A percentile compares a stretch with the other conserved stretches of the same genome.
These are phyloP conservation scores for Cicer chorassanicum DNA, from an alignment of 306 rosid genomes.

Conservation along the genomic window DNA sequence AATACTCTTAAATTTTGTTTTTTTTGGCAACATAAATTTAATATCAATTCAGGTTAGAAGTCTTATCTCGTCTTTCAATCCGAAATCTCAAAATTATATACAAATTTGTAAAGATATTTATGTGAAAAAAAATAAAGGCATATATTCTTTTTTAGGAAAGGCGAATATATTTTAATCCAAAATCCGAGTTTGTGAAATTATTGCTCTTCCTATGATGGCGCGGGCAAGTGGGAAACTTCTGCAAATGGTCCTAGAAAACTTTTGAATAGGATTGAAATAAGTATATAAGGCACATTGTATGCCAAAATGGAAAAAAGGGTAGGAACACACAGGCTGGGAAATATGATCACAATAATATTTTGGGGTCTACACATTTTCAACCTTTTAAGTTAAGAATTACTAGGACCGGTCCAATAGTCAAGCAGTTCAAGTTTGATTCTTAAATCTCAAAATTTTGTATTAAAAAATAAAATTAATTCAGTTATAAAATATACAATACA, in stretches of 20 bases:
- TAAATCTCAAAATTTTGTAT: too few species aligned
- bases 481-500: too few species aligned
- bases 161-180: not conserved
- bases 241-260: slow-evolving; percentile 34
- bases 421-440: too few species aligned
- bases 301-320: not conserved
- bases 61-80: too few species aligned
- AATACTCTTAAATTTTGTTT: too few species aligned
- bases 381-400: not conserved
- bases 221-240: slow-evolving; percentile 35
- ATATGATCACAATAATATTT: slow-evolving; percentile 5
- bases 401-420: too few species aligned
- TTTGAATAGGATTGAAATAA: slow-evolving; percentile 38
- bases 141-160: too few species aligned
- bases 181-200: slow-evolving; percentile 33
- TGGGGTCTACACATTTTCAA: slow-evolving; percentile 1
- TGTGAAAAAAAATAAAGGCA: slow-evolving; percentile 6
- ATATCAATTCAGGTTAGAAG: too few species aligned
- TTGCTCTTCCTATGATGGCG: slow-evolving; percentile 46
- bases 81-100: too few species aligned
- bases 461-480: too few species aligned
- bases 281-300: slow-evolving; percentile 19
- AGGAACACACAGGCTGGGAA: slow-evolving; percentile 38
- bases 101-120: too few species aligned
- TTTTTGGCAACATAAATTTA: too few species aligned